Base-by-base conservation (phyloP, 1,284 basidiomycete species). In the Trichosporon faecale region DNA sequence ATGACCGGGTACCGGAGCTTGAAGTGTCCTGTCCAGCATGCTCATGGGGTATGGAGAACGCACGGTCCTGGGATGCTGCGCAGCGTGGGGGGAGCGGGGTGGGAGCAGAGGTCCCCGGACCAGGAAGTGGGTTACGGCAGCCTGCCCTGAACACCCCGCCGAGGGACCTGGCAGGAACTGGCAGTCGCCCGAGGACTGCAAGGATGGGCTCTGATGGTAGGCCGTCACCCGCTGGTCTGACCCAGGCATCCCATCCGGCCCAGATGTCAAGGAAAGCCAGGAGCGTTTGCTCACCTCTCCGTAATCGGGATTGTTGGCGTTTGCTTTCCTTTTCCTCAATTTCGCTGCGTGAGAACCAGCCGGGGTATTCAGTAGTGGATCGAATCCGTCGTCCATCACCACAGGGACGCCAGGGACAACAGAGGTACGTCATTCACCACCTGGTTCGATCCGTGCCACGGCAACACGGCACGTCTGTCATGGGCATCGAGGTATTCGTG, bases 271-370 rank as follows among this genome's bases (percentile, higher is more conserved):
- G n/a, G 8, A 7, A 21, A 21, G 9, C 14, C 49, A 52, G 49
- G 49, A 52, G 18, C 6, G 49, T 25, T 52, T 52, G 49, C 49
- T 23, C 21, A 52, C 21, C 21, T 23, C 49, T 52, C 49, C 49
- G 49, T 52, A 52, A 21, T 52, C 49, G 49, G 49, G 49, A 52
- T 52, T 52, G 49, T 52, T 52, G 49, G 49, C 49, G 49, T 23
- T 52, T 52, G 49, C 49, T 52, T 52, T 52, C 49, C 49, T 52
- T 52, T 52, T 52, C 21, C 16, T 52, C 49, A 52, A 52, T 52
- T 52, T 52, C 49, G n/a, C 49, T 52, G 49, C 49, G 49, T 52
- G 49, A 23, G 49, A 52, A 52, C 49, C 23, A 52, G 49, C 49
- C 49, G 49, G 18, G 21, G 49, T n/a, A 52, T 52, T 52, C 49